Percentiles rank a stretch among this genome's conserved stretches.
Conservation (phyloP, 768 basidiomycete species). For the Clathrus columnatus region DNA sequence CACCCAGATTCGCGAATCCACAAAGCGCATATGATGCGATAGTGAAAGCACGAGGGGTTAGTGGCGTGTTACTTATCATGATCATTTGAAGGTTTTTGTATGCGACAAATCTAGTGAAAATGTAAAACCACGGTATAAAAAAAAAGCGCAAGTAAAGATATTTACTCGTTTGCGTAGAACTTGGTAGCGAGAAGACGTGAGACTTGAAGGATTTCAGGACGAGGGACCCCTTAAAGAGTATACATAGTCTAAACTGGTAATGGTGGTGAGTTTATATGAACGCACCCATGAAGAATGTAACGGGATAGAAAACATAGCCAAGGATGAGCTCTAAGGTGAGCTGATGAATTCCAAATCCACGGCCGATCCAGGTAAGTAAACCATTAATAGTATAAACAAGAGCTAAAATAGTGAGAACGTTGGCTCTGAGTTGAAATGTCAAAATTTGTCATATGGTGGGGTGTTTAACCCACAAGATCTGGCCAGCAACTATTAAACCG, state of each 20-base stretch:
- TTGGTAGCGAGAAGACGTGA: conserved; percentile 79
- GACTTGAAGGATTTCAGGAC: conserved; percentile 71
- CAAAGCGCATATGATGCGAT: conserved; percentile 85
- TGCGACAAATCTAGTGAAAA: conserved; percentile 20
- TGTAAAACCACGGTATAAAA: no score
- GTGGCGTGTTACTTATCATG: conserved; percentile 36
- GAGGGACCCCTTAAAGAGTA: no score
- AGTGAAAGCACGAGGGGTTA: conserved; percentile 66
- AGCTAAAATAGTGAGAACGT: conserved; percentile 77
- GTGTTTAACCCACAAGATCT: conserved; percentile 68
- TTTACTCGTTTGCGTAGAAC: conserved; percentile 81
- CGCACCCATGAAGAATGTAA: conserved; percentile 73
- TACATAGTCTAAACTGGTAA: no score
- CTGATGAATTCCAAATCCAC: conserved; percentile 71
- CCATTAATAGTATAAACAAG: conserved; percentile 79
- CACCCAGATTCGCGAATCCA: conserved; percentile 74
- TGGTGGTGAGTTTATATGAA: no score
- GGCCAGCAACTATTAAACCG: conserved; percentile 78
- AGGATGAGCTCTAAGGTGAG: conserved; percentile 80
- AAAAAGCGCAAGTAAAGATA: no score
- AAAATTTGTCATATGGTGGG: no score
- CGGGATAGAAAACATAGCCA: conserved; percentile 82
- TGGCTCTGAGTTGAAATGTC: conserved; percentile 40
- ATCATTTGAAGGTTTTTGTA: conserved; percentile 40
- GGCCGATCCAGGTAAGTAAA: conserved; percentile 81